phyloP scores from a whole-genome alignment of 805 yeast genomes.

The Ogataea haglerorum region DNA sequence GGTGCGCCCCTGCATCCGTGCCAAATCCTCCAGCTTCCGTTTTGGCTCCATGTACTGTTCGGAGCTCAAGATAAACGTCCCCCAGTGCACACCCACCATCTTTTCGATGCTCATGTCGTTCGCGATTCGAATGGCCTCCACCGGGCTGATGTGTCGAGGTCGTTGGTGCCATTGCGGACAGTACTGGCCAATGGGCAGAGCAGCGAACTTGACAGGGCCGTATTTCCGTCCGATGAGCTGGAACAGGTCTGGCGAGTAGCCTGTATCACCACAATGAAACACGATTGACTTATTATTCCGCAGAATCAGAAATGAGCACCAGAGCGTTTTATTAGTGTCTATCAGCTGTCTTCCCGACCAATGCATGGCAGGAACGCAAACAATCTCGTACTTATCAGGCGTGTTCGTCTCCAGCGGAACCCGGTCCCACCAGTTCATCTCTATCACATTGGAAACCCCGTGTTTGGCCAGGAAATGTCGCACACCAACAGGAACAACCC shows the following conservation, averaged over 20 bases:
- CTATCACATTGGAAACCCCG: constrained; percentile 62
- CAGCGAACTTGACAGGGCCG: constrained; percentile 64
- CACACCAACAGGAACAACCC: constrained; percentile 89
- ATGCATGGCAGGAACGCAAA: constrained; percentile 93
- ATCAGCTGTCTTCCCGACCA: constrained; percentile 88
- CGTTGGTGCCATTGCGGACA: constrained; percentile 93
- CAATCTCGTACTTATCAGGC: constrained; percentile 64
- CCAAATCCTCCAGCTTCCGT: constrained; percentile 47
- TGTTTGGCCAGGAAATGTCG: constrained; percentile 51
- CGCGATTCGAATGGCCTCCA: constrained; percentile 69
- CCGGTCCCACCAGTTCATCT: constrained; percentile 92
- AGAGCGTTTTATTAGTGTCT: constrained; percentile 76
- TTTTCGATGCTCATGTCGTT: constrained; percentile 55
- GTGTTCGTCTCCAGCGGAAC: constrained; percentile 36
- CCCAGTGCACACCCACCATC: constrained; percentile 93
- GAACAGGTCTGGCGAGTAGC: constrained; percentile 76
- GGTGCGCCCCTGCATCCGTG: constrained; percentile 36
- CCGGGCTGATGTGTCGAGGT: constrained; percentile 84
- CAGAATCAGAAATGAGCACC: constrained; percentile 83
- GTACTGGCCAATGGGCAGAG: constrained; percentile 93
- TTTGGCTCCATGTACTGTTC: constrained; percentile 89
- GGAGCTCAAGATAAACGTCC: constrained; percentile 85
- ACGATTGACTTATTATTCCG: constrained; percentile 66
- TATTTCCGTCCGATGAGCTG: constrained; percentile 57
- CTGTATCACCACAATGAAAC: constrained; percentile 95